phyloP scores from a whole-genome alignment of 768 basidiomycete species.

The Goffeauzyma gilvescens region DNA sequence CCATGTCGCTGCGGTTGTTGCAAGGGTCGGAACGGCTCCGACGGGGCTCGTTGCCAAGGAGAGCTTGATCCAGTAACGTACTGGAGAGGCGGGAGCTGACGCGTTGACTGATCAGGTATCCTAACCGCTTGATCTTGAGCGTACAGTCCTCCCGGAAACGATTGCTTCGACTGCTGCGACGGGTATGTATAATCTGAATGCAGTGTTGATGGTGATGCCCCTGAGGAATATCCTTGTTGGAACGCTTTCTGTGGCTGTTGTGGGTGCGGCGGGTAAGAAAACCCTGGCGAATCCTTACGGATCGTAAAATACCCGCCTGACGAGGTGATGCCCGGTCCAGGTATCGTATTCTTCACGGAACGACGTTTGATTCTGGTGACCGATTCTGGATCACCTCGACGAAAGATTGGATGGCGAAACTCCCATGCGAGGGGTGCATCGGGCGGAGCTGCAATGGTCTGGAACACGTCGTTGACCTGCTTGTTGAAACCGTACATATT shows the following conservation, averaged over 20 bases:
- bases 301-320: neutral
- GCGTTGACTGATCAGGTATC: too few species aligned
- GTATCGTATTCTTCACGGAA: constrained; percentile 7
- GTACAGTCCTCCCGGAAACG: too few species aligned
- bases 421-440: constrained; percentile 29
- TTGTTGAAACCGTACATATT: constrained; percentile 60
- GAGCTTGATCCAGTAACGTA: too few species aligned
- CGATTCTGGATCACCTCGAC: constrained; percentile 27
- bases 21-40: too few species aligned
- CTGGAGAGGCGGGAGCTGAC: too few species aligned
- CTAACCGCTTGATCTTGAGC: too few species aligned
- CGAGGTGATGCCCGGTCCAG: neutral
- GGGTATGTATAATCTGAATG: neutral
- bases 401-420: constrained; percentile 30
- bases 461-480: constrained; percentile 29
- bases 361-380: constrained; percentile 24
- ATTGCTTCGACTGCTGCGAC: neutral
- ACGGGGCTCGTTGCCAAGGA: too few species aligned
- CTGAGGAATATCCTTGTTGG: too few species aligned
- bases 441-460: constrained; percentile 20
- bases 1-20: too few species aligned
- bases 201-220: neutral
- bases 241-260: neutral
- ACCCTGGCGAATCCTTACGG: neutral
- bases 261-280: neutral